Conservation (phyloP, 768 basidiomycete genomes). For the Naganishia randhawae region DNA sequence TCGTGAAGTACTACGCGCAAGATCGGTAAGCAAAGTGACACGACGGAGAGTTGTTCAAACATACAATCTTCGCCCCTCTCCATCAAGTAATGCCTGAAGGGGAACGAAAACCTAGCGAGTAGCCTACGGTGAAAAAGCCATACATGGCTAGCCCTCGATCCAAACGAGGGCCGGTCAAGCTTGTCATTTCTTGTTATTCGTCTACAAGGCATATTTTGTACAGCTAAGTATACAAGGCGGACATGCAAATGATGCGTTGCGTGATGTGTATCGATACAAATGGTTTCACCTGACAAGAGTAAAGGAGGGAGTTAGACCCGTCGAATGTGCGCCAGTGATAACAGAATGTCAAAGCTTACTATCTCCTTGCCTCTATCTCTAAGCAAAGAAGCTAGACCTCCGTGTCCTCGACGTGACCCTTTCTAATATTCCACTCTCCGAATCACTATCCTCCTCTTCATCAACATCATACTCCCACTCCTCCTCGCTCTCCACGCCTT, state of each 20-base stretch:
- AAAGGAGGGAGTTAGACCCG: background rate
- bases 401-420: slow-evolving; percentile 8
- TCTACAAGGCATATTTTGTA: slow-evolving; percentile 19
- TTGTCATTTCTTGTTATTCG: background rate
- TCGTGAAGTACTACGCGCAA: too few relatives aligned
- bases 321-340: background rate
- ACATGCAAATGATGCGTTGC: background rate
- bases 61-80: too few relatives aligned
- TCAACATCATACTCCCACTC: slow-evolving; percentile 15
- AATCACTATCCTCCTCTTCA: slow-evolving; percentile 4
- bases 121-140: too few relatives aligned
- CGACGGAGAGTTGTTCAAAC: background rate
- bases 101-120: too few relatives aligned
- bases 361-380: background rate
- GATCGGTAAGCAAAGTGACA: too few relatives aligned
- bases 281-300: background rate
- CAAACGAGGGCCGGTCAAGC: too few relatives aligned
- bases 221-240: slow-evolving; percentile 19
- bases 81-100: too few relatives aligned
- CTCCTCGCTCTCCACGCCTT: slow-evolving; percentile 17
- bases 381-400: slow-evolving; percentile 20
- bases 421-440: slow-evolving; percentile 10
- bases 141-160: too few relatives aligned
- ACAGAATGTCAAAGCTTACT: background rate
- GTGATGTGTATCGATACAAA: slow-evolving; percentile 15